Conservation (phyloP, 306 rosid species). For the Styphnolobium japonicum region DNA sequence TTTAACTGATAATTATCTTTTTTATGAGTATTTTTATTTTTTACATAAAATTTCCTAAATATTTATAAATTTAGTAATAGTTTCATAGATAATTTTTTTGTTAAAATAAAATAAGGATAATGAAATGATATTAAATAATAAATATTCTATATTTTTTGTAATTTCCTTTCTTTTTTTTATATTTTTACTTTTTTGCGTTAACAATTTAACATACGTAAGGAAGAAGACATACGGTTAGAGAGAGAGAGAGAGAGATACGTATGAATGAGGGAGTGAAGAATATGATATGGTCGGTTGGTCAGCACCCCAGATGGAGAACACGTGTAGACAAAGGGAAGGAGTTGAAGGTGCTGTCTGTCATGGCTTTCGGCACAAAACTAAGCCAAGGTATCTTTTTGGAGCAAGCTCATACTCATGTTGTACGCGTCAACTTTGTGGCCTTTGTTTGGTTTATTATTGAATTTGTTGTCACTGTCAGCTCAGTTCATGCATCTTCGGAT, state of each 20-base stretch:
- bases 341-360: conserved; percentile 5
- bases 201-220: too few species aligned
- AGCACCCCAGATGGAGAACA: conserved; percentile 31
- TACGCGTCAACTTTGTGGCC: conserved; percentile 29
- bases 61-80: too few species aligned
- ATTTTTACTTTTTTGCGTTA: too few species aligned
- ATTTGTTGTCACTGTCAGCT: conserved; percentile 10
- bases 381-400: background rate
- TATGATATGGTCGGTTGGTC: conserved; percentile 47
- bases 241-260: background rate
- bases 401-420: background rate
- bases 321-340: conserved; percentile 37
- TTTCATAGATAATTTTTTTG: too few species aligned
- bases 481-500: conserved; percentile 27
- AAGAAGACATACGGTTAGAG: background rate
- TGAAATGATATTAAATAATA: too few species aligned
- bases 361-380: conserved; percentile 30
- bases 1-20: too few species aligned
- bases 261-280: background rate
- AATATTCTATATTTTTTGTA: too few species aligned
- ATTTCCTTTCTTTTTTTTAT: too few species aligned
- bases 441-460: background rate
- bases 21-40: too few species aligned
- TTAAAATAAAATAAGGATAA: too few species aligned
- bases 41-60: too few species aligned